Evolutionary conservation across 1,284 basidiomycete genomes (phyloP), one percentile per base, ranked within the genome.

Genomic region (Cutaneotrichosporon dermatis): DNA sequence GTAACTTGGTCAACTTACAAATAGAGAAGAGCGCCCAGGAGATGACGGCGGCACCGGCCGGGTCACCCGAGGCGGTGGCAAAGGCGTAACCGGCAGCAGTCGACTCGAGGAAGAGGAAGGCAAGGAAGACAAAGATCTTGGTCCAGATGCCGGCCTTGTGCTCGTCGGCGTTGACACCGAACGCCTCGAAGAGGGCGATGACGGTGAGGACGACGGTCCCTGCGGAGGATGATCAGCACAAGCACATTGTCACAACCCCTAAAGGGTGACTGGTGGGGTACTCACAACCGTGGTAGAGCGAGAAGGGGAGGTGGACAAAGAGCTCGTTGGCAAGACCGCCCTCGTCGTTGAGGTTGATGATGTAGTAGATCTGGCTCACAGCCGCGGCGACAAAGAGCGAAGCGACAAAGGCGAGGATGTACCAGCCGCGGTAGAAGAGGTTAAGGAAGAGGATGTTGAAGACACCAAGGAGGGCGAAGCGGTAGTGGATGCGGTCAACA

Each of bases 41-140:
- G 64, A 74, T 76, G 55, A 72, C 76, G 48, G 77, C 76, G 6
- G 76, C 75, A 44, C 77, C 78, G 50, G 74, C 78, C n/a, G 76
- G 71, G 65, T 97, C 93, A 63, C 93, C 93, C 76, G 96, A 92
- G 2, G 84, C 81, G 12, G 87, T 87, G 49, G 89, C 89, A 81
- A 92, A 92, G 49, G 91, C 90, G 76, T 97, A 96, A 1, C 90
- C 88, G 6, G 88, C 90, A 0, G 90, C 88, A 10, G 93, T 96
- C 16, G 86, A 88, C 78, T 95, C 92, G 64, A 97, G 86, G 87
- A 96, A 95, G 81, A 96, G 84, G 90, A 64, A 76, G 7, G 84
- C 89, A 48, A 96, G 85, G 85, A 96, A 95, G 60, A 94, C 92
- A 67, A 94, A 90, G 69, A 92, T 85, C 75, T 95, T 93, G 74